Base-by-base conservation (phyloP, 148 eudicot species). In the Vaccinium vitisidaea region DNA sequence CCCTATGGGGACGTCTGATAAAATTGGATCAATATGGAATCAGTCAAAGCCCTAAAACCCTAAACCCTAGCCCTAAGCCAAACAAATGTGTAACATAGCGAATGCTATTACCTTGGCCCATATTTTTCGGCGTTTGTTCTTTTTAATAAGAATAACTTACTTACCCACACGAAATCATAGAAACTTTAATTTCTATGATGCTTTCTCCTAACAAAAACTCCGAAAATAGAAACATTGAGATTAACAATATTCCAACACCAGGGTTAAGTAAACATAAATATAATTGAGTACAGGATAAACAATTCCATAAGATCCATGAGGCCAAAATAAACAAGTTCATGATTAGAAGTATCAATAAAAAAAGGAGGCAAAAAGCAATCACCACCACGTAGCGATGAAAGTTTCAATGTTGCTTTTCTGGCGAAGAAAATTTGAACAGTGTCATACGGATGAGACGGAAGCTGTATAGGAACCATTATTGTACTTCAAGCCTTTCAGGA, bases 401-500 rank as follows among this genome's bases (percentile, higher is more conserved):
- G 32, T 49, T 55, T 81, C 39, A 15, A 13, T 21, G 63, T 30
- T 52, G 54, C 65, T 69, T 71, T 21, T 14, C 21, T 3, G 18
- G 13, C 21, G 4, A 32, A 74, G 8, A 54, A 18, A 67, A 14
- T 6, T 54, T 54, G 9, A 59, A 30, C 46, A 71, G 19, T 43
- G 39, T 93, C 90, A 94, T 80, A 93, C 61, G 52, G 91, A 93
- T 73, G 91, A 89, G 65, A 93, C 81, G 77, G 89, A 84, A 71
- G 92, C 98, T 73, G 89, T 86, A 80, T 91, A 93, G 77, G 94
- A 90, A 80, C 88, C 94, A 83, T 90, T 84, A 21, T 82, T 48
- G 86, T 86, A 96, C 86, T 92, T 96, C 91, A 93, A 84, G 63
- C 90, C 86, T 89, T 93, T 94, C 65, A 96, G 80, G 79, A 85